Conservation (phyloP, 2,329 filamentous ascomycete genomes). For the Paecilomyces formosus region DNA sequence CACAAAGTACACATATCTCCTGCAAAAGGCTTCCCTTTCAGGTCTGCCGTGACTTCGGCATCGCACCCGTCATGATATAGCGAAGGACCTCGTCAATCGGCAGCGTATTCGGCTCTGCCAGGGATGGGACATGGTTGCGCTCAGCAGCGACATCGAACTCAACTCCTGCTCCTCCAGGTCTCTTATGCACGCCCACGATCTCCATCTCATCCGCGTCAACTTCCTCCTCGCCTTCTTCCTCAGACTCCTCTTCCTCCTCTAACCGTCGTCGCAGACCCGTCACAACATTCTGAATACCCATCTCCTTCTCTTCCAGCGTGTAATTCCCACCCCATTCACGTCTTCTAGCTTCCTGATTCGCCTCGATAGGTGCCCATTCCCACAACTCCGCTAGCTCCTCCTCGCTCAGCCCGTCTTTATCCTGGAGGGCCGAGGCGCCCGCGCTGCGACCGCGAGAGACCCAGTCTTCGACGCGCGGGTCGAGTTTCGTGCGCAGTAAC, state of each 20-base stretch:
- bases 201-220: slow-evolving; percentile 37
- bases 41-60: slow-evolving; percentile 18
- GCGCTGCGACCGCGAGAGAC: slow-evolving; percentile 56
- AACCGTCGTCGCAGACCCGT: slow-evolving; percentile 59
- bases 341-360: slow-evolving; percentile 37
- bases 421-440: slow-evolving; percentile 7
- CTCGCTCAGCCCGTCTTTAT: slow-evolving; percentile 26
- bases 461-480: slow-evolving; percentile 67
- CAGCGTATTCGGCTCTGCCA: slow-evolving; percentile 21
- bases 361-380: slow-evolving; percentile 46
- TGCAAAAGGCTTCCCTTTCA: background rate
- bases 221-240: slow-evolving; percentile 48
- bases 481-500: slow-evolving; percentile 74
- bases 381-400: slow-evolving; percentile 54
- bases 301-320: slow-evolving; percentile 61
- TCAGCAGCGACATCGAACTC: slow-evolving; percentile 26
- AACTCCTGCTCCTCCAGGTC: slow-evolving; percentile 22
- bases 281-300: slow-evolving; percentile 60
- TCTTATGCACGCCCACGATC: slow-evolving; percentile 27
- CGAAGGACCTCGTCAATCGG: slow-evolving; percentile 42
- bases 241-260: slow-evolving; percentile 48
- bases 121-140: slow-evolving; percentile 15
- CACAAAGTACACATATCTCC: too few relatives aligned
- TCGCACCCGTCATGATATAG: slow-evolving; percentile 44
- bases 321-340: slow-evolving; percentile 57